Evolutionary conservation across 306 rosid genomes (phyloP).

Genomic region (Dalbergia oliveri): DNA sequence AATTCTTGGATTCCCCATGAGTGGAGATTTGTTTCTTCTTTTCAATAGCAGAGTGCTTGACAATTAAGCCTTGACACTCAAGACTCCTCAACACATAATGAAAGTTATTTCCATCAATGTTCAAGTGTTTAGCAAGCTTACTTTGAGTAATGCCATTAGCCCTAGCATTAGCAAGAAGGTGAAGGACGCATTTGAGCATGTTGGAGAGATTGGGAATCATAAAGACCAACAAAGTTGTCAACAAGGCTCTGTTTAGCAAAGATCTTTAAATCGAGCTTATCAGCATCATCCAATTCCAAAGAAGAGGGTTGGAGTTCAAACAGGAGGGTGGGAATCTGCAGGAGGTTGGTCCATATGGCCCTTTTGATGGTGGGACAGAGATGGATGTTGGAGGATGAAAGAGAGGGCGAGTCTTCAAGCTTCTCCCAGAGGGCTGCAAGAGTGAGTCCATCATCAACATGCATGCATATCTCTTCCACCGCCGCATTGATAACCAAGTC

Average conservation of each 20-base stretch:
- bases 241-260: slow-evolving; percentile 59
- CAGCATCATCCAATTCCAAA: slow-evolving; percentile 50
- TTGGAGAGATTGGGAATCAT: slow-evolving; percentile 63
- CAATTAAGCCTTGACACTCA: slow-evolving; percentile 83
- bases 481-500: slow-evolving; percentile 47
- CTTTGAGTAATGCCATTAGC: slow-evolving; percentile 77
- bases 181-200: slow-evolving; percentile 60
- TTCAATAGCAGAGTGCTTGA: slow-evolving; percentile 74
- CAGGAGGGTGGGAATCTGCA: slow-evolving; percentile 70
- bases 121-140: slow-evolving; percentile 75
- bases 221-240: slow-evolving; percentile 79
- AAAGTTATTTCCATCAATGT: slow-evolving; percentile 69
- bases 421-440: slow-evolving; percentile 38
- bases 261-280: slow-evolving; percentile 59
- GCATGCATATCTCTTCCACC: slow-evolving; percentile 52
- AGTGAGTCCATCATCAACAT: slow-evolving; percentile 46
- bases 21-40: slow-evolving; percentile 64
- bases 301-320: slow-evolving; percentile 48
- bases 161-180: slow-evolving; percentile 74
- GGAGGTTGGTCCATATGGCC: slow-evolving; percentile 70
- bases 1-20: slow-evolving; percentile 56
- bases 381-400: slow-evolving; percentile 15
- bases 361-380: slow-evolving; percentile 50
- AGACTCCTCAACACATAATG: slow-evolving; percentile 74
- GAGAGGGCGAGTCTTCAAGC: slow-evolving; percentile 30